Evolutionary conservation across 2,329 filamentous ascomycete species (phyloP), one percentile per base, ranked within the genome.

Genomic region (Cladophialophora bantiana): DNA sequence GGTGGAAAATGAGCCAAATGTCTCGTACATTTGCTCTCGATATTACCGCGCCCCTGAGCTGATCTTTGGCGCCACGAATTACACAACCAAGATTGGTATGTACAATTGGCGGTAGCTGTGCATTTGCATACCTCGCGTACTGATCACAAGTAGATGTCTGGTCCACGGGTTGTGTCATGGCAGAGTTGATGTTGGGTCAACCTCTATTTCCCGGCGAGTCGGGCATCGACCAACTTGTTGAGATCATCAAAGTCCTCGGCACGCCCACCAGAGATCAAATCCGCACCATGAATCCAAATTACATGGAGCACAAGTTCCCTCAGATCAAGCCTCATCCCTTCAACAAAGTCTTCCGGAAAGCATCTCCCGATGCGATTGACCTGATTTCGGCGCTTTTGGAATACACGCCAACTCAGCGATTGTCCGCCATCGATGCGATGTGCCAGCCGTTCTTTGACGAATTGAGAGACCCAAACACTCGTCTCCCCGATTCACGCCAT

Each of bases 241-340:
- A 99, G 81, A 99, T 99, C 78, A 99, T 99, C 86, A 99, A 99
- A 83, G 94, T 99, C 61, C 84, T 99, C 68, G 95, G 95, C 67
- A 99, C 95, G 18, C 95, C 95, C 18, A 98, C 95, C 40, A 88
- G 95, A 71, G 95, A 99, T 79, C 95, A 99, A 81, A 99, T 99
- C 76, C 92, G 95, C 74, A 99, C 95, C 72, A 99, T 99, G 95
- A 99, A 99, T 81, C 95, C 95, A 67, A 99, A 99, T 82, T 99
- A 99, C 82, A 99, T 99, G 95, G 95, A 99, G 83, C 95, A 99
- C 84, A 98, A 98, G 84, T 99, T 99, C 82, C 95, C 95, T 56
- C 95, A 99, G 81, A 99, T 99, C 84, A 99, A 99, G 85, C 95
- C 95, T 66, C 95, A 99, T 77, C 95, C 95, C 34, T 99, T 99